Percentiles rank a stretch among this genome's conserved stretches.
Evolutionary conservation across 1,139 yeast genomes (phyloP).

Genomic region (Blastobotrys petasosporus): DNA sequence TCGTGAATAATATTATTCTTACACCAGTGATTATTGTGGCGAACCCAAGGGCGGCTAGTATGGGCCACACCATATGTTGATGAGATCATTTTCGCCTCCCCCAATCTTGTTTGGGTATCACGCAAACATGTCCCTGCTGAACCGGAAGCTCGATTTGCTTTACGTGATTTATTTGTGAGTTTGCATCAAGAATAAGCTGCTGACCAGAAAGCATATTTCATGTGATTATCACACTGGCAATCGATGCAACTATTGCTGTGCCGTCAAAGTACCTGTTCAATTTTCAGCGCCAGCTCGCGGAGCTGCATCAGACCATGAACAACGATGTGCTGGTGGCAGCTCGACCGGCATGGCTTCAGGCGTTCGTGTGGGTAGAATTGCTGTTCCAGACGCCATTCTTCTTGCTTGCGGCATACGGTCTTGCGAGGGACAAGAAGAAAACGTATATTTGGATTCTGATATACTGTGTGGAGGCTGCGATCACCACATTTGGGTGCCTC

Average conservation of each 20-base stretch:
- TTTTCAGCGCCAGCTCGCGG: slow-evolving; percentile 45
- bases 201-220: slow-evolving; percentile 41
- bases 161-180: slow-evolving; percentile 45
- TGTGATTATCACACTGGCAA: slow-evolving; percentile 64
- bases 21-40: slow-evolving; percentile 25
- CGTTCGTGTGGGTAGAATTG: slow-evolving; percentile 67
- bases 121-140: slow-evolving; percentile 1
- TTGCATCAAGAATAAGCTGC: neutral
- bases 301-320: slow-evolving; percentile 56
- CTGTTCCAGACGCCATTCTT: slow-evolving; percentile 75
- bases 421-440: slow-evolving; percentile 24
- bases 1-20: neutral
- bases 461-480: slow-evolving; percentile 71
- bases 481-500: slow-evolving; percentile 63
- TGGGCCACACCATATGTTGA: slow-evolving; percentile 19
- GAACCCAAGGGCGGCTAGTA: slow-evolving; percentile 22
- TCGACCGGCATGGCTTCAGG: slow-evolving; percentile 62
- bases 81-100: neutral
- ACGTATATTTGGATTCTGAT: slow-evolving; percentile 50
- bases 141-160: slow-evolving; percentile 39
- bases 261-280: slow-evolving; percentile 46
- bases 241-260: slow-evolving; percentile 68
- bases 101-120: neutral
- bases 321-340: slow-evolving; percentile 60
- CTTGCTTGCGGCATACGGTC: slow-evolving; percentile 38